A percentile compares a stretch with the other conserved stretches of the same genome.
Evolutionary conservation across 1,284 basidiomycete species (phyloP).

Genomic region (Ceratobasidium papillatum): DNA sequence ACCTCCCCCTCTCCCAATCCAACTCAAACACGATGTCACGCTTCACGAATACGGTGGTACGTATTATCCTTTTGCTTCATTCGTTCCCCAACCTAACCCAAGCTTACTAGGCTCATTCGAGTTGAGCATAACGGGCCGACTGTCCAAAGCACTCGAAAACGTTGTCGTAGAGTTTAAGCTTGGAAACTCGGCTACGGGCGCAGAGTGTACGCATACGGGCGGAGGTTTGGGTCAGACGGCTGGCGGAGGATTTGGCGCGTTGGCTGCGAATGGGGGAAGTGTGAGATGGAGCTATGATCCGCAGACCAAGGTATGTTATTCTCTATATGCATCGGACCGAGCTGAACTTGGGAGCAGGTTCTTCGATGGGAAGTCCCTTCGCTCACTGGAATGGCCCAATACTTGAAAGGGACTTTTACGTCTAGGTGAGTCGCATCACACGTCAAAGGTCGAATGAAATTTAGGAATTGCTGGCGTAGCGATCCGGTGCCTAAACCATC

Average conservation of each 20-base stretch:
- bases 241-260: conserved; percentile 19
- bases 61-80: conserved; percentile 33
- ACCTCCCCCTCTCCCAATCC: conserved; percentile 53
- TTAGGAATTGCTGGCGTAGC: conserved; percentile 47
- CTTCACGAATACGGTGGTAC: conserved; percentile 72
- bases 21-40: conserved; percentile 67
- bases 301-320: conserved; percentile 63
- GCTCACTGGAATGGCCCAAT: conserved; percentile 72
- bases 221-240: not conserved
- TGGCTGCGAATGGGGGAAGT: conserved; percentile 62
- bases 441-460: not conserved
- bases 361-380: conserved; percentile 80
- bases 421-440: conserved; percentile 60
- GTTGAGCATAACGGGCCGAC: conserved; percentile 72
- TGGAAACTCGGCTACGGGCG: conserved; percentile 72
- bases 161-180: conserved; percentile 76
- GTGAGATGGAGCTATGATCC: conserved; percentile 76
- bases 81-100: conserved; percentile 43
- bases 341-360: conserved; percentile 54
- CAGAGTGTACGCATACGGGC: conserved; percentile 66
- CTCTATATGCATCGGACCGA: conserved; percentile 33
- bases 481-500: conserved; percentile 61
- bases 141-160: conserved; percentile 74
- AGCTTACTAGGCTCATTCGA: conserved; percentile 71
- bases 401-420: conserved; percentile 79